Conservation (phyloP, 805 yeast genomes). For the Kuraishia capsulata region DNA sequence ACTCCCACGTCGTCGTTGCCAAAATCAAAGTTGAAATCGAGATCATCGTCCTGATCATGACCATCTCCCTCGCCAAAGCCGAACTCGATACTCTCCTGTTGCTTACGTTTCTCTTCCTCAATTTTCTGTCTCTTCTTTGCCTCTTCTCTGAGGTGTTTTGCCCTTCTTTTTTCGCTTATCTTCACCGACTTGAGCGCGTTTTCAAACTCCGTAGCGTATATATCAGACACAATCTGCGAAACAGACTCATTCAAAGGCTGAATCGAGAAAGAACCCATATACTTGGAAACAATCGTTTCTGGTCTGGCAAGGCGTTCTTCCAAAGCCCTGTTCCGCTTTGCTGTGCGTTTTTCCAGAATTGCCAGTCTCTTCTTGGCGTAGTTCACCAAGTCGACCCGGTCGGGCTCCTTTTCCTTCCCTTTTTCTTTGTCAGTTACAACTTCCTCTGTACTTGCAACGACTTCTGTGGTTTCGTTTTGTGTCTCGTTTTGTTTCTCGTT, state of each 20-base stretch:
- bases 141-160: slow-evolving; percentile 16
- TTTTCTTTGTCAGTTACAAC: neutral
- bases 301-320: slow-evolving; percentile 19
- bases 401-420: neutral
- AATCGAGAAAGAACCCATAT: slow-evolving; percentile 22
- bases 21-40: slow-evolving; percentile 21
- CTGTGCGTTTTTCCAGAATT: slow-evolving; percentile 26
- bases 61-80: slow-evolving; percentile 8
- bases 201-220: slow-evolving; percentile 11
- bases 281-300: slow-evolving; percentile 19
- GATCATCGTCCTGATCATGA: slow-evolving; percentile 7
- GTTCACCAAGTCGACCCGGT: slow-evolving; percentile 40
- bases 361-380: slow-evolving; percentile 42
- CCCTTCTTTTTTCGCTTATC: slow-evolving; percentile 22
- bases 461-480: slow-evolving; percentile 3
- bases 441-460: slow-evolving; percentile 3
- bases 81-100: slow-evolving; percentile 11
- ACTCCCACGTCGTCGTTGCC: slow-evolving; percentile 7
- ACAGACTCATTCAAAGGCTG: slow-evolving; percentile 10
- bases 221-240: slow-evolving; percentile 9
- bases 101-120: slow-evolving; percentile 10
- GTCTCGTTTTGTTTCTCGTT: slow-evolving; percentile 2
- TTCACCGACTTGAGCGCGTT: slow-evolving; percentile 17
- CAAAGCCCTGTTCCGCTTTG: slow-evolving; percentile 16
- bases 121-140: slow-evolving; percentile 17